phyloP scores from a whole-genome alignment of 768 basidiomycete genomes.

The Sistotremastrum suecicum region DNA sequence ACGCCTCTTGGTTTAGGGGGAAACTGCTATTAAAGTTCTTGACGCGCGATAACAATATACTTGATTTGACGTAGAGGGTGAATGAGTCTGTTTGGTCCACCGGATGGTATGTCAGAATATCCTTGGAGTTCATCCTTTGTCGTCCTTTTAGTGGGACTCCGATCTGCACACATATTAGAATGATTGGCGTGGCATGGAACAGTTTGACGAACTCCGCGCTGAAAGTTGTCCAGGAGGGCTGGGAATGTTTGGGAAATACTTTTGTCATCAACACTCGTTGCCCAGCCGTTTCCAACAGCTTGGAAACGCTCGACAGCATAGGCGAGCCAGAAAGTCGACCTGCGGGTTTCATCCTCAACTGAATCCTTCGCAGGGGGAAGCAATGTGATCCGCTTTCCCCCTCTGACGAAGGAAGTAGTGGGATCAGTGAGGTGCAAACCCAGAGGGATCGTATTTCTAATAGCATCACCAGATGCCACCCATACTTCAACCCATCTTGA shows the following conservation, averaged over 20 bases:
- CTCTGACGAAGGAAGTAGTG: conserved; percentile 51
- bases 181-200: not conserved
- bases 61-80: conserved; percentile 53
- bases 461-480: conserved; percentile 37
- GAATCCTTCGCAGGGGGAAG: conserved; percentile 43
- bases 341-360: conserved; percentile 55
- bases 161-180: conserved; percentile 18
- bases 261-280: conserved; percentile 54
- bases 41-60: conserved; percentile 44
- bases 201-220: conserved; percentile 37
- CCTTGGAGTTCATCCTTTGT: conserved; percentile 52
- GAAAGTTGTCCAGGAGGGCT: conserved; percentile 42
- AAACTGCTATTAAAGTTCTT: conserved; percentile 60
- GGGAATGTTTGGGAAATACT: conserved; percentile 63
- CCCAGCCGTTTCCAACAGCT: conserved; percentile 58
- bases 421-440: conserved; percentile 56
- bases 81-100: conserved; percentile 56
- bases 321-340: conserved; percentile 63
- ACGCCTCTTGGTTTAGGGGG: conserved; percentile 28
- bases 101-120: conserved; percentile 48
- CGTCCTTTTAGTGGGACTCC: conserved; percentile 36
- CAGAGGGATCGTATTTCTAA: conserved; percentile 48
- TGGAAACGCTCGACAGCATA: conserved; percentile 57
- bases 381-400: conserved; percentile 41
- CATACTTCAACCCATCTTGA: conserved; percentile 63